Conservation (phyloP, 2,329 filamentous ascomycete genomes). For the Fusarium sp. region DNA sequence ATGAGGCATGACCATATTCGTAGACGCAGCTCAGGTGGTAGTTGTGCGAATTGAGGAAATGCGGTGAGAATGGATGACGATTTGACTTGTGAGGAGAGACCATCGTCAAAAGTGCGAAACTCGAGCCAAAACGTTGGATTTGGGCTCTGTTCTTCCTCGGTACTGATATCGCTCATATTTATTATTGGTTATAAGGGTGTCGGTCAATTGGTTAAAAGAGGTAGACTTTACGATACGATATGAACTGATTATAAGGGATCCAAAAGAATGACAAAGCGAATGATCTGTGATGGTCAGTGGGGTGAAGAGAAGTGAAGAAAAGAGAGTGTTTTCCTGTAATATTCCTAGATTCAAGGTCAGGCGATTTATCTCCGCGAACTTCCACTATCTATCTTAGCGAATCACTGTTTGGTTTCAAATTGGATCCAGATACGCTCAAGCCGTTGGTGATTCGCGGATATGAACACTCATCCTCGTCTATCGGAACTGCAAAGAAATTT, state of each 20-base stretch:
- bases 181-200: not conserved
- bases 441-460: constrained; percentile 11
- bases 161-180: constrained; percentile 35
- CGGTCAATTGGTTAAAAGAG: constrained; percentile 4
- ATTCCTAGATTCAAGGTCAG: constrained; percentile 23
- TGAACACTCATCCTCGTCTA: not conserved
- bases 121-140: constrained; percentile 55
- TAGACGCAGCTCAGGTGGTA: constrained; percentile 59
- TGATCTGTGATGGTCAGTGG: not conserved
- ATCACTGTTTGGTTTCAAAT: constrained; percentile 16
- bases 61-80: constrained; percentile 28
- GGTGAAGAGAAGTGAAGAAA: constrained; percentile 5
- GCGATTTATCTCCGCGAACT: constrained; percentile 28
- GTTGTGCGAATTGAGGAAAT: constrained; percentile 50
- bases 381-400: constrained; percentile 21
- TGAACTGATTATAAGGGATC: not conserved
- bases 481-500: not conserved
- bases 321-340: constrained; percentile 8
- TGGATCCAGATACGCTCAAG: not conserved
- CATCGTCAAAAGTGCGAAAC: constrained; percentile 57
- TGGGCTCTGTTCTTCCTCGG: constrained; percentile 38
- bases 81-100: constrained; percentile 37
- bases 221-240: not conserved
- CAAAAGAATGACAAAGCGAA: not conserved
- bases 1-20: constrained; percentile 58